phyloP scores from a whole-genome alignment of 768 basidiomycete species.

The Boletus subparvulus region DNA sequence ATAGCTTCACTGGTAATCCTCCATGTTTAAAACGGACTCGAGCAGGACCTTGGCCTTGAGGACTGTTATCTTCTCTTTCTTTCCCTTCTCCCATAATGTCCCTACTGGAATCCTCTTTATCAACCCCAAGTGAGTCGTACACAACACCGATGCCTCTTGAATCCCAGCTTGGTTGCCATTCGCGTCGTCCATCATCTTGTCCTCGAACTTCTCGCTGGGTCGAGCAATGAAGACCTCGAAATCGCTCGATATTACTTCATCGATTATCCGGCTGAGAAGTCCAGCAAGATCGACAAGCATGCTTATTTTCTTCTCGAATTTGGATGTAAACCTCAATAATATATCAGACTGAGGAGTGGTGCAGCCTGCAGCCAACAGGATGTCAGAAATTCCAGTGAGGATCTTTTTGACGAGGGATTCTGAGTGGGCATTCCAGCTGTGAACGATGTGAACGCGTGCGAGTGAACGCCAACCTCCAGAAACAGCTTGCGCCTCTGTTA shows the following conservation, averaged over 20 bases:
- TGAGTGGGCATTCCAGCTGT: background rate
- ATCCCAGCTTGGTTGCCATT: background rate
- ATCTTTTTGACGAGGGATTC: background rate
- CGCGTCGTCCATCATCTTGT: conserved; percentile 5
- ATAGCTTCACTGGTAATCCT: background rate
- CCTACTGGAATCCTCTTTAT: conserved; percentile 5
- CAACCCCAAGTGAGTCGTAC: conserved; percentile 8
- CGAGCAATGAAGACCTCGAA: conserved; percentile 6
- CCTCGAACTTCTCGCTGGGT: conserved; percentile 9
- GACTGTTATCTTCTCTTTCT: conserved; percentile 2
- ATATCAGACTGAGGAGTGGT: background rate
- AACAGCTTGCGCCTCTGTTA: conserved; percentile 14
- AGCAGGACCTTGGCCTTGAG: conserved; percentile 10
- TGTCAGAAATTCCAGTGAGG: conserved; percentile 3
- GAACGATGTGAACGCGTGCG: conserved; percentile 2
- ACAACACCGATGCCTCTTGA: background rate
- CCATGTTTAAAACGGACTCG: conserved; percentile 3
- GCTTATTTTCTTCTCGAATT: conserved; percentile 4
- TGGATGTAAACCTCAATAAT: background rate
- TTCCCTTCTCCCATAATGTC: conserved; percentile 9
- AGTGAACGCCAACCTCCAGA: conserved; percentile 14
- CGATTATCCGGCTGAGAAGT: conserved; percentile 8
- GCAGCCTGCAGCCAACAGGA: conserved; percentile 8
- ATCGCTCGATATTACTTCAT: conserved; percentile 13
- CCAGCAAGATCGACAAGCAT: conserved; percentile 12